Conservation (phyloP, 768 basidiomycete species). For the Amanita exitialis region DNA sequence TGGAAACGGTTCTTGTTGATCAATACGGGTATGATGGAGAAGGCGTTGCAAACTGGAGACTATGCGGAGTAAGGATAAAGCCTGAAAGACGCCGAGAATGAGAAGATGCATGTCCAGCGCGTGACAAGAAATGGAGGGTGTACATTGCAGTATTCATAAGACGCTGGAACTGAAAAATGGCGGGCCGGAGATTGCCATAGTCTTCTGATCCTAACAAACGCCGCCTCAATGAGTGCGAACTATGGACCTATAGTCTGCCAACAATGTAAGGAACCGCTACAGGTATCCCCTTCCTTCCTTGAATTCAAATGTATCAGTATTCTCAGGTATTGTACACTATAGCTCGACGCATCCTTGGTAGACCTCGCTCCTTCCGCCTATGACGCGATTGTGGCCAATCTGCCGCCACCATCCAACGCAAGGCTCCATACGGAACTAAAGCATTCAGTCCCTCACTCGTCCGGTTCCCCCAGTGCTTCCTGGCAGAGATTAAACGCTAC, state of each 20-base stretch:
- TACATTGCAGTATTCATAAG: too few relatives aligned
- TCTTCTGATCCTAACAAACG: constrained; percentile 1
- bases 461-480: constrained; percentile 31
- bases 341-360: constrained; percentile 88
- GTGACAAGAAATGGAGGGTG: neutral
- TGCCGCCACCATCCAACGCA: constrained; percentile 40
- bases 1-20: neutral
- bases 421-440: constrained; percentile 23
- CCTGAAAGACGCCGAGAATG: neutral
- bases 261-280: constrained; percentile 86
- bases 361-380: constrained; percentile 82
- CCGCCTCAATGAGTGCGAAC: constrained; percentile 24
- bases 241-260: constrained; percentile 52
- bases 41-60: neutral
- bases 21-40: neutral
- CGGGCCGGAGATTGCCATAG: too few relatives aligned
- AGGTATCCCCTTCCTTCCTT: constrained; percentile 32
- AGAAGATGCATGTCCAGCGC: neutral
- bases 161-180: too few relatives aligned
- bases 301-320: constrained; percentile 10
- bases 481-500: constrained; percentile 50
- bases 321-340: constrained; percentile 8
- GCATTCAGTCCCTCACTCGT: constrained; percentile 8
- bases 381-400: constrained; percentile 67
- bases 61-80: neutral